These are phyloP conservation scores for Clavispora phyllophila DNA, from an alignment of 805 yeast species.

Conservation along the genomic window DNA sequence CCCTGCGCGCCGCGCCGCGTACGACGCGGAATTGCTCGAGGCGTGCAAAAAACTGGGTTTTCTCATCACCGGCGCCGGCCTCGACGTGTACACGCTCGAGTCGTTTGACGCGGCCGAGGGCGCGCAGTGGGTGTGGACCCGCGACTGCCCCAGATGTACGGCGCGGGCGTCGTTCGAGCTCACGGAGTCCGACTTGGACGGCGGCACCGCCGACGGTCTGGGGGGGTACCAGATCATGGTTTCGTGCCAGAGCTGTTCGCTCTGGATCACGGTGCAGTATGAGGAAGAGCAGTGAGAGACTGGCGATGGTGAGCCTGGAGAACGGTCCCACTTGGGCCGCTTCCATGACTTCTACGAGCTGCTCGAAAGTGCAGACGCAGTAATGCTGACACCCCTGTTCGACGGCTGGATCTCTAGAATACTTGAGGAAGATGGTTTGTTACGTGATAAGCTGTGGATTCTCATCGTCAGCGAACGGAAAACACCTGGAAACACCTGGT, in stretches of 20 bases:
- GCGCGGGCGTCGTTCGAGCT: constrained; percentile 49
- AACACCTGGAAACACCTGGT: too few relatives aligned
- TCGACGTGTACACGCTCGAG: constrained; percentile 62
- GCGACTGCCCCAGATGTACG: constrained; percentile 66
- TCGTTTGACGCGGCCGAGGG: constrained; percentile 46
- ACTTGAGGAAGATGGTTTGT: too few relatives aligned
- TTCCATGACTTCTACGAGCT: too few relatives aligned
- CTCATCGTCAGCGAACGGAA: too few relatives aligned
- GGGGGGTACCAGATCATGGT: constrained; percentile 60
- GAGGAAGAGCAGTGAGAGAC: constrained; percentile 43
- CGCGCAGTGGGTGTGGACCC: constrained; percentile 35
- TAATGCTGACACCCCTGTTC: too few relatives aligned
- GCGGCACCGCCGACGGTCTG: constrained; percentile 47
- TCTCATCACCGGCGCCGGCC: constrained; percentile 54
- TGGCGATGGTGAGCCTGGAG: too few relatives aligned
- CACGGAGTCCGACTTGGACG: constrained; percentile 55
- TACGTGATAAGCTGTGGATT: too few relatives aligned
- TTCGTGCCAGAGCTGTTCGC: constrained; percentile 79
- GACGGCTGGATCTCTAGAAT: too few relatives aligned
- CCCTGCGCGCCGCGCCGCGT: constrained; percentile 34
- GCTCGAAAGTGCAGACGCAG: too few relatives aligned
- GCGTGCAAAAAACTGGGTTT: constrained; percentile 33
- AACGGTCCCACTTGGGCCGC: too few relatives aligned
- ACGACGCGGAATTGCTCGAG: constrained; percentile 45
- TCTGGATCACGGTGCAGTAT: constrained; percentile 77